Evolutionary conservation across 2,329 filamentous ascomycete genomes (phyloP).

Genomic region (Penicillium sp.): DNA sequence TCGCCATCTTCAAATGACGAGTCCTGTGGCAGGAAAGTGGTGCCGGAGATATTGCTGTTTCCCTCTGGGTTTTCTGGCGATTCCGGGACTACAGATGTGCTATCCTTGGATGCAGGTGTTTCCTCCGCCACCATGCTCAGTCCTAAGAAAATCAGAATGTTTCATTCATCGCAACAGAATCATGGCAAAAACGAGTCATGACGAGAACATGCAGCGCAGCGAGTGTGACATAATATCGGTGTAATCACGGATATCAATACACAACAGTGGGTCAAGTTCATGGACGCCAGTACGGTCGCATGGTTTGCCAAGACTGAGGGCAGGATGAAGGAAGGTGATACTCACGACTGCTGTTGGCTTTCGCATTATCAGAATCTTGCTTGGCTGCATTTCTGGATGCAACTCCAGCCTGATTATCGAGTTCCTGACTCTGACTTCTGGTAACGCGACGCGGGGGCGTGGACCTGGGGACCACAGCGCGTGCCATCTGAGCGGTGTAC

Average conservation of each 20-base stretch:
- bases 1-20: slow-evolving; percentile 28
- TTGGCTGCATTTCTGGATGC: not conserved
- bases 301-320: not conserved
- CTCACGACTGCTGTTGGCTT: slow-evolving; percentile 10
- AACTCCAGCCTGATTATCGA: slow-evolving; percentile 9
- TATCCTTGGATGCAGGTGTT: slow-evolving; percentile 9
- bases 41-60: slow-evolving; percentile 34
- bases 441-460: slow-evolving; percentile 27
- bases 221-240: not conserved
- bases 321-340: not conserved
- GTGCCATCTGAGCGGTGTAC: slow-evolving; percentile 15
- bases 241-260: not conserved
- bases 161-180: not conserved
- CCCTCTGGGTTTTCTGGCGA: slow-evolving; percentile 28
- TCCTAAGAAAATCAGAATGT: slow-evolving; percentile 14
- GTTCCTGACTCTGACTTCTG: slow-evolving; percentile 41
- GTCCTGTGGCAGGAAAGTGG: slow-evolving; percentile 31
- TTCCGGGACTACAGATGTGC: slow-evolving; percentile 17
- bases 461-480: not conserved
- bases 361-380: slow-evolving; percentile 1
- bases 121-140: slow-evolving; percentile 14
- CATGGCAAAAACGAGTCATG: not conserved
- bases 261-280: not conserved
- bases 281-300: not conserved
- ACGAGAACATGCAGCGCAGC: not conserved